phyloP scores from a whole-genome alignment of 192 early-diverging fungal species.

The Helicostylum pulchrum region DNA sequence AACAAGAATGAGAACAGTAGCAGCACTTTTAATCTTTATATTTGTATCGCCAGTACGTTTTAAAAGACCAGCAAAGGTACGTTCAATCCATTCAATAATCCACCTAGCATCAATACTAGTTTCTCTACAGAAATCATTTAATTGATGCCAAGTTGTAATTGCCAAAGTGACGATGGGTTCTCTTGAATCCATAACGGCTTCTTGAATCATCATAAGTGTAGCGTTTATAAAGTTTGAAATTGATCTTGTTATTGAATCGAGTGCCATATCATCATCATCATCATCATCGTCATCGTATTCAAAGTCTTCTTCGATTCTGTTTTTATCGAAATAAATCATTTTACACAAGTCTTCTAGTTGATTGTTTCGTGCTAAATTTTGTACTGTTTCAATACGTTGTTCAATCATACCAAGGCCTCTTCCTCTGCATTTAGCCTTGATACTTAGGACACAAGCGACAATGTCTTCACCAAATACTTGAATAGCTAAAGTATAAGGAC shows the following conservation, averaged over 20 bases:
- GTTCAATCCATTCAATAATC: constrained; percentile 10
- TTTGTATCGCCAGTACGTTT: constrained; percentile 19
- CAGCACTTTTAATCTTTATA: constrained; percentile 1
- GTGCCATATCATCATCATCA: not conserved
- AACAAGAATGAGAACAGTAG: constrained; percentile 13
- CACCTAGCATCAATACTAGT: constrained; percentile 3
- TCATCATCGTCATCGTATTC: constrained; percentile 4
- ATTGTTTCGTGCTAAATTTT: constrained; percentile 1
- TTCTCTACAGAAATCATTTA: constrained; percentile 13
- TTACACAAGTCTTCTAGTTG: not conserved
- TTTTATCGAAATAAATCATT: not conserved
- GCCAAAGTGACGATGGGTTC: constrained; percentile 18
- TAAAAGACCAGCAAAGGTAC: constrained; percentile 18
- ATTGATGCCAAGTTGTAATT: constrained; percentile 18
- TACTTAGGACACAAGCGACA: constrained; percentile 19
- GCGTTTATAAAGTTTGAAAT: constrained; percentile 15
- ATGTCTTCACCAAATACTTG: constrained; percentile 16
- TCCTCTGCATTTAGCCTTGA: constrained; percentile 22
- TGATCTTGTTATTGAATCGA: not conserved
- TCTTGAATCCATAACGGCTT: constrained; percentile 27
- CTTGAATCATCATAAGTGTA: constrained; percentile 22
- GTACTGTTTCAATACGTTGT: constrained; percentile 6
- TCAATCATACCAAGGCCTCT: constrained; percentile 9
- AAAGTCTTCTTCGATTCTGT: not conserved
- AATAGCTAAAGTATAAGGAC: constrained; percentile 8